phyloP scores from a whole-genome alignment of 1,284 basidiomycete species.

The Vanrija pseudolonga region DNA sequence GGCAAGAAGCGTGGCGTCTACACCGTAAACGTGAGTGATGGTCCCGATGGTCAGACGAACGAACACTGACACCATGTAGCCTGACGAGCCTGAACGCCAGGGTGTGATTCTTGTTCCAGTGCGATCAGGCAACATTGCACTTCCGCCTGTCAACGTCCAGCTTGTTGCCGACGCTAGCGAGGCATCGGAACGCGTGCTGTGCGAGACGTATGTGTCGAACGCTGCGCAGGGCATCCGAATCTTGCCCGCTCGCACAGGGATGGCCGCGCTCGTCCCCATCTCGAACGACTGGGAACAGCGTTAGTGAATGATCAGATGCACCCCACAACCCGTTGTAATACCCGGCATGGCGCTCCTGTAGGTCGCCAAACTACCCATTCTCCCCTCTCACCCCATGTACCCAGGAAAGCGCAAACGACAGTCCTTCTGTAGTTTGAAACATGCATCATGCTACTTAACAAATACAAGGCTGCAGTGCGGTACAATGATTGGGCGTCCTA shows the following conservation, averaged over 20 bases:
- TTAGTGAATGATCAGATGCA: neutral
- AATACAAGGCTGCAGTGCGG: neutral
- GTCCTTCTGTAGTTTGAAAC: neutral
- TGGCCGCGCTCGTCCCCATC: constrained; percentile 37
- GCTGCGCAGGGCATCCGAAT: constrained; percentile 39
- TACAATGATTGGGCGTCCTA: neutral
- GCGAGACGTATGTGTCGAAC: constrained; percentile 47
- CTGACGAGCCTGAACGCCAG: constrained; percentile 15
- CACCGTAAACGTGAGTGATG: constrained; percentile 20
- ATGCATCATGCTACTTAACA: constrained; percentile 9
- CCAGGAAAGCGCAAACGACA: too few species aligned
- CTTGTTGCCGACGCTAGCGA: constrained; percentile 12
- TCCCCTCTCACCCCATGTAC: neutral
- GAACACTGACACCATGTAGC: constrained; percentile 5
- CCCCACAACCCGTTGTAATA: neutral
- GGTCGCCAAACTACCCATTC: neutral
- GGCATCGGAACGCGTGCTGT: constrained; percentile 18
- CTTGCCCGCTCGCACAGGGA: constrained; percentile 35
- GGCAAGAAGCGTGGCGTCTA: constrained; percentile 42
- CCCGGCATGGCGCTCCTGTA: neutral
- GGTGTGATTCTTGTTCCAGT: constrained; percentile 39
- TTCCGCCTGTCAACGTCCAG: constrained; percentile 32
- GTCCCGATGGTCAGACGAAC: too few species aligned
- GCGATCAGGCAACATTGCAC: constrained; percentile 32
- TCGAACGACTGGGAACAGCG: constrained; percentile 7